Conservation (phyloP, 2,329 filamentous ascomycete species). For the Colletotrichum melonis region DNA sequence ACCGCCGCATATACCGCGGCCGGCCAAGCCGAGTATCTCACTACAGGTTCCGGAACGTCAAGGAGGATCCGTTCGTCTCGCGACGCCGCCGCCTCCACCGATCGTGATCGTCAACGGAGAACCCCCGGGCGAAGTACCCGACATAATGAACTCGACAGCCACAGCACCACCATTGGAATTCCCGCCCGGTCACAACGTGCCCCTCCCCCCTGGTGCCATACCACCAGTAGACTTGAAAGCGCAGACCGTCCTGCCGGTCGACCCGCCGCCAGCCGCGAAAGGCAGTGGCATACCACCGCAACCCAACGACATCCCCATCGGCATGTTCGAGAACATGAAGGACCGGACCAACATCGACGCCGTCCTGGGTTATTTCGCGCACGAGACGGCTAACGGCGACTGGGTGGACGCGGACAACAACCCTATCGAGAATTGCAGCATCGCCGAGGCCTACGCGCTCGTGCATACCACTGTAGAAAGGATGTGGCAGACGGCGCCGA, state of each 20-base stretch:
- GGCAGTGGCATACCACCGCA: neutral
- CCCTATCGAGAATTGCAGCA: slow-evolving; percentile 52
- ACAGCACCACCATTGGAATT: neutral
- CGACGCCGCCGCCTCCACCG: slow-evolving; percentile 67
- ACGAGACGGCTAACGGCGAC: slow-evolving; percentile 58
- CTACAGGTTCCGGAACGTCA: slow-evolving; percentile 61
- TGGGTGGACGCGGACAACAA: slow-evolving; percentile 64
- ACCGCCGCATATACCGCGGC: slow-evolving; percentile 36
- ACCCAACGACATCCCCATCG: slow-evolving; percentile 29
- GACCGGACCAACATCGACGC: slow-evolving; percentile 67
- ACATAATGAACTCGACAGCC: neutral
- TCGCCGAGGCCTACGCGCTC: slow-evolving; percentile 67
- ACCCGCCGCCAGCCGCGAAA: neutral
- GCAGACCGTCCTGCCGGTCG: neutral
- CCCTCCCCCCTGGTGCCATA: neutral
- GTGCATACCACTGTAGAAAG: slow-evolving; percentile 64
- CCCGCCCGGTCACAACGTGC: neutral
- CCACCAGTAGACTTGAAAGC: neutral
- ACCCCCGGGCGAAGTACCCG: slow-evolving; percentile 36
- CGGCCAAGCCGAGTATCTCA: slow-evolving; percentile 51
- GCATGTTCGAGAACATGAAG: slow-evolving; percentile 45
- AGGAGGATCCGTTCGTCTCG: slow-evolving; percentile 70
- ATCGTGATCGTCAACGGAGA: slow-evolving; percentile 63
- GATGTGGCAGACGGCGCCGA: slow-evolving; percentile 61
- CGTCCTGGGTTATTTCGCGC: slow-evolving; percentile 66